Evolutionary conservation across 805 yeast genomes (phyloP).

Genomic region (Candida khao-thaluensis): DNA sequence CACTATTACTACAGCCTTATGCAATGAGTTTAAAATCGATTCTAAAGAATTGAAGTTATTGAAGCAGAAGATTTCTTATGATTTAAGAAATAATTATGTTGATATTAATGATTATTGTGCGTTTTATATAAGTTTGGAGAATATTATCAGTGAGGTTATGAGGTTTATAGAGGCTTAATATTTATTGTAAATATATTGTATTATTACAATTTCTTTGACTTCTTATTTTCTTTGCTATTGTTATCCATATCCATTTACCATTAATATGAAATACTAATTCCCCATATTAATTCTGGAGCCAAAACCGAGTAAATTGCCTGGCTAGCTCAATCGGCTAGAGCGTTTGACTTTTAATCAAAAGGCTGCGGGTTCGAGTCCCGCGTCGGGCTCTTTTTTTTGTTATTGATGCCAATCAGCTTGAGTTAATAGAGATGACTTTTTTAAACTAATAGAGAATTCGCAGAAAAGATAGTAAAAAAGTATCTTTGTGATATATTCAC

Average conservation of each 20-base stretch:
- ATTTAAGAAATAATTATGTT: conserved; percentile 42
- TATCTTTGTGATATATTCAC: conserved; percentile 12
- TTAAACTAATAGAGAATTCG: no score
- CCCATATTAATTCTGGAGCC: no score
- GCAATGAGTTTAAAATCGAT: conserved; percentile 10
- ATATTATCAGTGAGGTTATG: conserved; percentile 39
- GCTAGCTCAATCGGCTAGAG: conserved; percentile 9
- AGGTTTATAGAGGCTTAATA: conserved; percentile 30
- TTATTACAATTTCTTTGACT: no score
- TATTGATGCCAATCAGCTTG: no score
- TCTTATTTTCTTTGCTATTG: no score
- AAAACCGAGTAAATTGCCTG: no score
- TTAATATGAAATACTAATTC: no score
- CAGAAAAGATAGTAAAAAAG: no score
- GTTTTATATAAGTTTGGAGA: conserved; percentile 41
- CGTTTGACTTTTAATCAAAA: conserved; percentile 9
- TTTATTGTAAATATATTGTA: neutral
- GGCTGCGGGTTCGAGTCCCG: conserved; percentile 10
- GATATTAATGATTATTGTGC: conserved; percentile 46
- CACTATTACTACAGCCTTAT: conserved; percentile 9
- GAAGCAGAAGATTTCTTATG: conserved; percentile 39
- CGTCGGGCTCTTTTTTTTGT: conserved; percentile 6
- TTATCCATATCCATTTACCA: no score
- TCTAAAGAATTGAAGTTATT: conserved; percentile 29
- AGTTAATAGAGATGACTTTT: no score